Evolutionary conservation across 148 eudicot genomes (phyloP).

Genomic region (Fagopyrum esculentum): DNA sequence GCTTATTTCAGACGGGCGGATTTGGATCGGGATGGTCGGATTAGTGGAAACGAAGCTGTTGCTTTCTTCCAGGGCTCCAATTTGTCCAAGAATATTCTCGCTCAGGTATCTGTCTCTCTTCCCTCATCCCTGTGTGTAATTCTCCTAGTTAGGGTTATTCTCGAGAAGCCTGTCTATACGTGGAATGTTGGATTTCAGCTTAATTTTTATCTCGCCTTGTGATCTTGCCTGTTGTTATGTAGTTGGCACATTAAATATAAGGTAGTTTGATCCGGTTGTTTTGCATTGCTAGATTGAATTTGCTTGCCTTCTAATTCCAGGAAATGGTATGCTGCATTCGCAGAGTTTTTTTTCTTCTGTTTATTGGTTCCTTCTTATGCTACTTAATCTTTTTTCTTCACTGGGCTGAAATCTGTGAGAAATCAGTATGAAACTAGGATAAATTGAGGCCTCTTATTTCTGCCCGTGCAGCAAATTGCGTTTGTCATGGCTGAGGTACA

Average conservation of each 20-base stretch:
- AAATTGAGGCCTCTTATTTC: neutral
- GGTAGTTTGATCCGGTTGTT: neutral
- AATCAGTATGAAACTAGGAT: neutral
- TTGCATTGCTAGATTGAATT: neutral
- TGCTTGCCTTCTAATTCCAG: neutral
- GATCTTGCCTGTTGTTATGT: neutral
- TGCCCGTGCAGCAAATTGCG: neutral
- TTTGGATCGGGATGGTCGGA: slow-evolving; percentile 89
- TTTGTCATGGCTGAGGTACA: neutral
- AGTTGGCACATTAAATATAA: neutral
- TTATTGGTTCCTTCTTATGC: neutral
- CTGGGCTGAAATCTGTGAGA: neutral
- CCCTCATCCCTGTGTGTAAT: neutral
- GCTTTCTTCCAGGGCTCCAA: slow-evolving; percentile 74
- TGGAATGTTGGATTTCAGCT: neutral
- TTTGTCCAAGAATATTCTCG: slow-evolving; percentile 74
- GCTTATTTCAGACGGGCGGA: slow-evolving; percentile 80
- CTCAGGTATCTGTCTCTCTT: slow-evolving; percentile 47
- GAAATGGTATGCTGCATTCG: neutral
- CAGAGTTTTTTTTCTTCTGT: neutral
- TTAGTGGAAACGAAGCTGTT: slow-evolving; percentile 86
- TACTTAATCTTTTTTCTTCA: neutral
- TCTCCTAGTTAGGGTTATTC: slow-evolving; percentile 1
- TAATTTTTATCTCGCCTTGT: neutral
- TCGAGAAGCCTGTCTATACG: neutral